Conservation (phyloP, 2,329 filamentous ascomycete genomes). For the Cordyceps javanica region DNA sequence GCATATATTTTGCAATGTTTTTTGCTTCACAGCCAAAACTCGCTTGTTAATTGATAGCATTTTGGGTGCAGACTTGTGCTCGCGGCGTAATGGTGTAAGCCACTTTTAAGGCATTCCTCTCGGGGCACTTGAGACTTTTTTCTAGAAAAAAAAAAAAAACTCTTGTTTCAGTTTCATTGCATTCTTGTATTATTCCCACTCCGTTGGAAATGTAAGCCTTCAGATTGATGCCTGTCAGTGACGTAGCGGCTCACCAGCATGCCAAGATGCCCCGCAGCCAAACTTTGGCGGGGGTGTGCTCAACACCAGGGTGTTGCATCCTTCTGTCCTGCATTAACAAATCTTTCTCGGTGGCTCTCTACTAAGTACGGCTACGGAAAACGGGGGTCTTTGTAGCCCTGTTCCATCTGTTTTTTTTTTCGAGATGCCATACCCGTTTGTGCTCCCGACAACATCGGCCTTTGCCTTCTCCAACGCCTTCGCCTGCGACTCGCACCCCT, state of each 20-base stretch:
- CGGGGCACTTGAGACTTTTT: no score
- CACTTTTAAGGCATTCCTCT: no score
- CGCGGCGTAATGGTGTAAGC: no score
- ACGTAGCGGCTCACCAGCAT: background rate
- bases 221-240: background rate
- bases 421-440: conserved; percentile 81
- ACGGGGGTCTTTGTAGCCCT: no score
- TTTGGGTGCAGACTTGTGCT: no score
- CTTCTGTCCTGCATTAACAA: background rate
- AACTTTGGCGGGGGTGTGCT: conserved; percentile 5
- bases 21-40: no score
- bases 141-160: no score
- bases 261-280: conserved; percentile 5
- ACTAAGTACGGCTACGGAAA: background rate
- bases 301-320: background rate
- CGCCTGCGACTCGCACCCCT: conserved; percentile 77
- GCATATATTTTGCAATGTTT: no score
- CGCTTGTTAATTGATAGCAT: no score
- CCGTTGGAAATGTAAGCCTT: background rate
- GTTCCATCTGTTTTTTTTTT: no score
- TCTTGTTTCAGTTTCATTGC: no score
- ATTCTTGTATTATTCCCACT: background rate
- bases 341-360: no score
- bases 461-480: conserved; percentile 76
- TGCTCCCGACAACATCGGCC: conserved; percentile 81